phyloP scores from a whole-genome alignment of 139 green algal genomes.

The Micromonas pusilla region DNA sequence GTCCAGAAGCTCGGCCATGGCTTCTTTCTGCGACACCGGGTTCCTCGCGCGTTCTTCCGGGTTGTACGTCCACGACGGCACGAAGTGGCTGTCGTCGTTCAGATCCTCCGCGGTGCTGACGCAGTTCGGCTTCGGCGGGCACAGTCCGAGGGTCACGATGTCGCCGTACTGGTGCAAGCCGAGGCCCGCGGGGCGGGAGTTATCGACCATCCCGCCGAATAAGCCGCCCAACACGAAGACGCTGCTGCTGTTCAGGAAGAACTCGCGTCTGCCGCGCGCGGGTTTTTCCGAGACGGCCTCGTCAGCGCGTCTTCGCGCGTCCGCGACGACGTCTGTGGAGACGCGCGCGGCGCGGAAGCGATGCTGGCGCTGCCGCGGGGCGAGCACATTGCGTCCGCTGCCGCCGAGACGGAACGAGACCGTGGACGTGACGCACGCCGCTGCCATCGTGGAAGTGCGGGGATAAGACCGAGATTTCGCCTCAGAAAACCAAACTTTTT shows the following conservation, averaged over 20 bases:
- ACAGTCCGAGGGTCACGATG: slow-evolving; percentile 67
- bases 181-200: not conserved
- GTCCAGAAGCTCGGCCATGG: slow-evolving; percentile 72
- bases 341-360: too few species aligned
- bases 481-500: too few species aligned
- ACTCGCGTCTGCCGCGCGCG: not conserved
- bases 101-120: slow-evolving; percentile 78
- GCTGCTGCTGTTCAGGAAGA: not conserved
- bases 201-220: not conserved
- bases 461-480: too few species aligned
- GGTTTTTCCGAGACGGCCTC: too few species aligned
- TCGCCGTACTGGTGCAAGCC: slow-evolving; percentile 57
- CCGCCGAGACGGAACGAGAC: too few species aligned
- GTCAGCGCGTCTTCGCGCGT: too few species aligned
- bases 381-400: too few species aligned
- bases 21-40: slow-evolving; percentile 59
- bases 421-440: too few species aligned
- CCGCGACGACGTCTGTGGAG: too few species aligned
- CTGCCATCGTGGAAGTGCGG: too few species aligned
- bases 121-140: slow-evolving; percentile 82
- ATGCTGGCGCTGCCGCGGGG: too few species aligned
- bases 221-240: not conserved
- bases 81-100: slow-evolving; percentile 76
- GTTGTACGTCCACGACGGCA: slow-evolving; percentile 79
- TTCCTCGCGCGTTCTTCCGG: slow-evolving; percentile 65